Base-by-base conservation (phyloP, 768 basidiomycete genomes). In the Chlorophyllum brunneum region DNA sequence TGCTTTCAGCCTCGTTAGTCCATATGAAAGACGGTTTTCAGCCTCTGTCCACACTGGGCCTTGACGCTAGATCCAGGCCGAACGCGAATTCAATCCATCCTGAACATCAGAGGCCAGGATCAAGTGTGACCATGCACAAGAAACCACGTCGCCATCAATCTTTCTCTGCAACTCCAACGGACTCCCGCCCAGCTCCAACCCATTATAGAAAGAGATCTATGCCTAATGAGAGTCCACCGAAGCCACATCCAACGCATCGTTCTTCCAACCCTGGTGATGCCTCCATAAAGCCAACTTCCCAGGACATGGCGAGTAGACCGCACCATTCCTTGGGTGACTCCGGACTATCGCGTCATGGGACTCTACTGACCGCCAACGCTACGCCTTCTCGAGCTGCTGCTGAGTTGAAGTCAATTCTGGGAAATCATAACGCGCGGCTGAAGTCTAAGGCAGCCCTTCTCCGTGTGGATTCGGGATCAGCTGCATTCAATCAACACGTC, bases 331-430 rank as follows among this genome's bases (percentile, higher is more conserved):
- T 36, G 10, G n/a, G 13, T 5, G 22, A 31, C 20, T 23, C 36
- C 15, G 11, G 24, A 2, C n/a, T 44, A 24, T 22, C 39, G 22
- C 51, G 51, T 16, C 55, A 53, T 31, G 47, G 27, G 36, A 86
- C 82, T 16, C 67, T 85, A 36, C 70, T 85, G 41, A 79, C 70
- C 58, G 65, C 73, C 38, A 74, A 77, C n/a, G 74, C 70, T 13
- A 68, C 77, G 3, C 72, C 79, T 24, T 68, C 70, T 26, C 69
- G 75, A 58, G 82, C 74, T 44, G 72, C 78, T 5, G 75, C 75
- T 15, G 83, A 87, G 59, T 73, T 87, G 42, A 80, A 78, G 52
- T 65, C 76, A 27, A 74, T 88, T 45, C 74, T 89, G 5, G 88
- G 88, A 10, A 79, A 85, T 60, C 70, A 79, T 0, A 68, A 74